These are phyloP conservation scores for Polytrichum commune DNA, from an alignment of 225 moss, liverwort and hornwort genomes.

Conservation along the genomic window DNA sequence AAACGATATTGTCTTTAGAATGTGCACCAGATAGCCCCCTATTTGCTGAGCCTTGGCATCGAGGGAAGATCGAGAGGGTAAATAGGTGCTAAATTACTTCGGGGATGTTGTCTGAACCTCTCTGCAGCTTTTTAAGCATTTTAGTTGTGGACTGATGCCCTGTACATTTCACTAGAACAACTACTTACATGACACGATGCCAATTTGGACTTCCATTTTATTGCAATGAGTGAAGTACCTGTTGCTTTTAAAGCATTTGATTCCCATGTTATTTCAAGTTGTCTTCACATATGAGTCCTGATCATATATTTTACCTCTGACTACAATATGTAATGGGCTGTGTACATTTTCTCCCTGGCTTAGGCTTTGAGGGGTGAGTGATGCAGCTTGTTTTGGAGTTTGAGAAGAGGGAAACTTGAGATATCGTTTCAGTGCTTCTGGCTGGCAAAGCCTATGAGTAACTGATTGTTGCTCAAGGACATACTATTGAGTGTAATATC, in stretches of 20 bases:
- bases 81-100: slow-evolving; percentile 28
- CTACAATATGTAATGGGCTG: background rate
- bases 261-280: no score
- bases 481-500: background rate
- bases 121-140: slow-evolving; percentile 12
- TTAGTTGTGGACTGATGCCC: slow-evolving; percentile 40
- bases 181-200: no score
- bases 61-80: slow-evolving; percentile 59
- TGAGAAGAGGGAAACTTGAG: background rate
- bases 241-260: no score
- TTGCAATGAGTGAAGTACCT: no score
- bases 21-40: slow-evolving; percentile 30
- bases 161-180: slow-evolving; percentile 7
- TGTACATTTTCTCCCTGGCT: no score
- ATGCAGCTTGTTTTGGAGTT: background rate
- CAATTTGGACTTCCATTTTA: no score
- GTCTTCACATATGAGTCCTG: no score
- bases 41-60: slow-evolving; percentile 27
- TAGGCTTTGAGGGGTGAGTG: no score
- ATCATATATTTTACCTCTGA: no score
- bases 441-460: slow-evolving; percentile 2
- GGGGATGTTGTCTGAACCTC: slow-evolving; percentile 41
- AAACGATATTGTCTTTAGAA: no score
- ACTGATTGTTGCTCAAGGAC: slow-evolving; percentile 9
- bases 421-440: slow-evolving; percentile 8